Conservation (phyloP, 345 rosid species). For the Eucalyptus brandiana region DNA sequence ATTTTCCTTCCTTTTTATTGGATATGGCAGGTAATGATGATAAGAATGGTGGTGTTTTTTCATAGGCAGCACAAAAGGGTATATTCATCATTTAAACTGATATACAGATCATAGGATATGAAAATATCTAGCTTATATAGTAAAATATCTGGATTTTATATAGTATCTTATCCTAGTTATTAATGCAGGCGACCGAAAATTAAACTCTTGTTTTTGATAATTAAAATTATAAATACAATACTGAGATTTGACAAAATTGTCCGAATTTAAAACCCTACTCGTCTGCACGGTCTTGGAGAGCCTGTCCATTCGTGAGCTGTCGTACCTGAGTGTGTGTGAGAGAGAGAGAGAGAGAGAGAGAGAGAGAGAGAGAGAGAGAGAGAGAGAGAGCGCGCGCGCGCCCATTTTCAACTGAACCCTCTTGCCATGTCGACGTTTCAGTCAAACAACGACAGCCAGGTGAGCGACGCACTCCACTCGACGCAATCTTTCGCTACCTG, state of each 20-base stretch:
- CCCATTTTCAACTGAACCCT: not conserved
- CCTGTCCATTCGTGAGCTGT: not conserved
- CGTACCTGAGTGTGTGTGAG: not conserved
- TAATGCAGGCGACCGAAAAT: not conserved
- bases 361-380: not conserved
- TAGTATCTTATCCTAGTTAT: not conserved
- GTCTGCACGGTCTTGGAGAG: not conserved
- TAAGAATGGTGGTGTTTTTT: not conserved
- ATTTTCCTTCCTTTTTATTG: not conserved
- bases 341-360: too few species aligned
- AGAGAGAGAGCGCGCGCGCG: not conserved
- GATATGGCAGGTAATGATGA: not conserved
- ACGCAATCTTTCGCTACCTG: not conserved
- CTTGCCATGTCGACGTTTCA: not conserved
- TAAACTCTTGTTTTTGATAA: not conserved
- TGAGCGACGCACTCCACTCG: not conserved
- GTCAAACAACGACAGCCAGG: not conserved
- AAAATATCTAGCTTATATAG: not conserved
- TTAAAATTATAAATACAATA: too few species aligned
- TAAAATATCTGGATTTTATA: not conserved
- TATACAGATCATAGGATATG: not conserved
- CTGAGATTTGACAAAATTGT: not conserved
- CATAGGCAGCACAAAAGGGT: not conserved
- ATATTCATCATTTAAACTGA: not conserved
- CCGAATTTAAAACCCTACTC: not conserved